These are phyloP conservation scores for Catunica adiposa DNA, from an alignment of 2,329 filamentous ascomycete species.

Conservation along the genomic window DNA sequence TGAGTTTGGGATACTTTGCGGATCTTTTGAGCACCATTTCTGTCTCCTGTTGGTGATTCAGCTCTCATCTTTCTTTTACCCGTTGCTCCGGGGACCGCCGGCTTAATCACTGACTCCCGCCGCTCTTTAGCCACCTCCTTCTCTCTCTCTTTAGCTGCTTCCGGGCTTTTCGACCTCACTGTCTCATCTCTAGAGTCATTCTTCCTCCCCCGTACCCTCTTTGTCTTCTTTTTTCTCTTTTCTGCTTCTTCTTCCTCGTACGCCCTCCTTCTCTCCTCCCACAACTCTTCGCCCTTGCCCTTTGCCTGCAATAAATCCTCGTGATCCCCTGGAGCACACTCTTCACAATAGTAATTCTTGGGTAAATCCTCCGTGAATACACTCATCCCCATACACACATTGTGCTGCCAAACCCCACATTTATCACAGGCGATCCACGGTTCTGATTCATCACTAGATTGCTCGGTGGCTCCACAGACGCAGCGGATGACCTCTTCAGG, in stretches of 20 bases:
- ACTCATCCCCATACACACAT: constrained; percentile 79
- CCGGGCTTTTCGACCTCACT: constrained; percentile 15
- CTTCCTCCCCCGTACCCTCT: constrained; percentile 48
- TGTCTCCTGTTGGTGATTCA: constrained; percentile 37
- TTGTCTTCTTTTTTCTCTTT: constrained; percentile 38
- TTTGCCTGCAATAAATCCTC: constrained; percentile 64
- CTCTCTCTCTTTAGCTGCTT: constrained; percentile 18
- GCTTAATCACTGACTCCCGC: constrained; percentile 26
- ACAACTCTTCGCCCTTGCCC: constrained; percentile 65
- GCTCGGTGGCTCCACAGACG: constrained; percentile 75
- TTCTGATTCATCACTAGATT: constrained; percentile 70
- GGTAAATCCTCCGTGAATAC: constrained; percentile 63
- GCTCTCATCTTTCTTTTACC: constrained; percentile 43
- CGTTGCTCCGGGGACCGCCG: constrained; percentile 17
- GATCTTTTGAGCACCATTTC: constrained; percentile 28
- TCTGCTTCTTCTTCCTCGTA: constrained; percentile 46
- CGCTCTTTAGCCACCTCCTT: constrained; percentile 20
- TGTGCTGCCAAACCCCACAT: constrained; percentile 92
- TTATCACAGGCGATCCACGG: constrained; percentile 93
- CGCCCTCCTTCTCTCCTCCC: constrained; percentile 53
- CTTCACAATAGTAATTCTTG: constrained; percentile 81
- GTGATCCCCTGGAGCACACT: constrained; percentile 73
- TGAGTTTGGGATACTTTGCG: constrained; percentile 40
- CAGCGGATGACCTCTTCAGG: constrained; percentile 71
- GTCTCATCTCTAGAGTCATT: constrained; percentile 23